phyloP scores from a whole-genome alignment of 163 green algal species.

The Scenedesmus sp. region DNA sequence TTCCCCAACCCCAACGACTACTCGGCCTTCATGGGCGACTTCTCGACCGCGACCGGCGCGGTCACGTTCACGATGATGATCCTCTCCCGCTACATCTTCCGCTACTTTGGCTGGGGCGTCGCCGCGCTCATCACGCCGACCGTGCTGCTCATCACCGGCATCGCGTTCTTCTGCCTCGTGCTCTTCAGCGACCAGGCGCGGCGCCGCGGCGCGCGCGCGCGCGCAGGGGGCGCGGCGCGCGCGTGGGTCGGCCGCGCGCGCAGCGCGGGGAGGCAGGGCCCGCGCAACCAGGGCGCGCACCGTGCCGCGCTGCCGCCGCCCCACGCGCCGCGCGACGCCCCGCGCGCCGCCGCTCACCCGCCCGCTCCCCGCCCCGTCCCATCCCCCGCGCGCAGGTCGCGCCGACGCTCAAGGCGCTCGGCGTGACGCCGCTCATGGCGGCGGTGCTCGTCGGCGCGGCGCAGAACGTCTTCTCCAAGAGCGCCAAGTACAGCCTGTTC shows the following conservation, averaged over 20 bases:
- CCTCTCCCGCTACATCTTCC: conserved; percentile 95
- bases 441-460: conserved; percentile 95
- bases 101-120: conserved; percentile 94
- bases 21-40: conserved; percentile 98
- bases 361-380: not conserved
- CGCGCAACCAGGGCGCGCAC: too few relatives aligned
- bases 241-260: too few relatives aligned
- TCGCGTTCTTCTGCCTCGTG: conserved; percentile 96
- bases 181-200: conserved; percentile 72
- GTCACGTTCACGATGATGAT: conserved; percentile 99
- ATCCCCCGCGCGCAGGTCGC: conserved; percentile 65
- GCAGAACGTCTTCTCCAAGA: conserved; percentile 99
- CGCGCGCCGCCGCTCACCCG: too few relatives aligned
- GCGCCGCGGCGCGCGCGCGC: too few relatives aligned
- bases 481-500: conserved; percentile 98
- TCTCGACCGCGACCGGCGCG: conserved; percentile 92
- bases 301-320: too few relatives aligned
- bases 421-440: conserved; percentile 93
- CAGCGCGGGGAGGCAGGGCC: too few relatives aligned
- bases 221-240: too few relatives aligned
- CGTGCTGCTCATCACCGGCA: conserved; percentile 93
- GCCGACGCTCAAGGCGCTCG: conserved; percentile 80
- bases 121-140: conserved; percentile 96
- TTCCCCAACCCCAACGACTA: conserved; percentile 99
- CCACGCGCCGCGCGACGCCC: too few relatives aligned